These are phyloP conservation scores for Rhodotorula kratochvilovae DNA, from an alignment of 768 basidiomycete species.

Conservation along the genomic window DNA sequence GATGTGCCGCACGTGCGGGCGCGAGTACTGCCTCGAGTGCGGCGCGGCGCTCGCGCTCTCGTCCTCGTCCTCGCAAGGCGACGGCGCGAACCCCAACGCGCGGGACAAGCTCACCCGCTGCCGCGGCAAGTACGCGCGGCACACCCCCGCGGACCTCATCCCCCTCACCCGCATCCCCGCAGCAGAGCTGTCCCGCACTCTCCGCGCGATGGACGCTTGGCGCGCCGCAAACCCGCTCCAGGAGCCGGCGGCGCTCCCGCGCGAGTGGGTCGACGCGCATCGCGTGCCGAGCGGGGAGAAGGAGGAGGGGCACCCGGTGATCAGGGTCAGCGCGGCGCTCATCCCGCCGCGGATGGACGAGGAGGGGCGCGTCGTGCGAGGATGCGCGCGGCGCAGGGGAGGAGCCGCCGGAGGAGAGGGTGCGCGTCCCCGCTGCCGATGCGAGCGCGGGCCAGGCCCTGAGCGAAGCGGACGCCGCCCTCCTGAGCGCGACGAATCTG, in stretches of 20 bases:
- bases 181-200: constrained; percentile 61
- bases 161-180: constrained; percentile 73
- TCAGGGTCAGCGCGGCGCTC: constrained; percentile 29
- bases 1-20: constrained; percentile 57
- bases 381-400: neutral
- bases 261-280: constrained; percentile 1
- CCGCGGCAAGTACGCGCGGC: constrained; percentile 42
- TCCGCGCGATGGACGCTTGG: constrained; percentile 65
- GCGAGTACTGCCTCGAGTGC: constrained; percentile 83
- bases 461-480: neutral
- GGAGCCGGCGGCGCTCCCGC: neutral
- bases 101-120: constrained; percentile 16
- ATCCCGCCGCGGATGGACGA: constrained; percentile 47
- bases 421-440: neutral
- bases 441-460: neutral
- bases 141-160: constrained; percentile 63
- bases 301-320: constrained; percentile 14
- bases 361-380: constrained; percentile 51
- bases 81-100: neutral
- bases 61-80: no score
- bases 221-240: constrained; percentile 36
- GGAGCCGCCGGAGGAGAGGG: neutral
- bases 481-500: neutral
- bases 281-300: neutral
- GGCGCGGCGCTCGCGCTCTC: constrained; percentile 54